Evolutionary conservation across 768 basidiomycete species (phyloP).

Genomic region (Ramaria sp.): DNA sequence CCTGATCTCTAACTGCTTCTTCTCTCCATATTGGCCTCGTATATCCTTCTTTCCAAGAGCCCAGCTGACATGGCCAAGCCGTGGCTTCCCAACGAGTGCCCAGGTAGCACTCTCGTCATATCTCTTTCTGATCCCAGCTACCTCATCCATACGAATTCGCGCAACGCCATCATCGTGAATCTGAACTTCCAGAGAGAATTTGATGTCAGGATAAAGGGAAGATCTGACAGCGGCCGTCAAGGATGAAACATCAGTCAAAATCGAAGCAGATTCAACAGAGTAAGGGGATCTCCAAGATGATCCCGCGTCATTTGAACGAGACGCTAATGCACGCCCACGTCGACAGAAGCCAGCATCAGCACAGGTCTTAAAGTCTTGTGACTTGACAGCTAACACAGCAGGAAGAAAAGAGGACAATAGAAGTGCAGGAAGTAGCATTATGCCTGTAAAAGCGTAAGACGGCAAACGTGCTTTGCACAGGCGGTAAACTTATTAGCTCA

Average conservation of each 20-base stretch:
- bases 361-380: conserved; percentile 89
- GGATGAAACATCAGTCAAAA: conserved; percentile 43
- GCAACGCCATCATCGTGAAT: conserved; percentile 84
- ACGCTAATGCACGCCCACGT: conserved; percentile 75
- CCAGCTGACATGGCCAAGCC: conserved; percentile 54
- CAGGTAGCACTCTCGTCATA: conserved; percentile 91
- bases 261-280: conserved; percentile 49
- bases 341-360: conserved; percentile 92
- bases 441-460: background rate
- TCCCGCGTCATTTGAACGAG: conserved; percentile 49
- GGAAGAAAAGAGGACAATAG: conserved; percentile 25
- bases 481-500: too few species aligned
- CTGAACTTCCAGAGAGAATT: conserved; percentile 72
- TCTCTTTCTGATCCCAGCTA: conserved; percentile 63
- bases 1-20: conserved; percentile 52
- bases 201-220: conserved; percentile 71
- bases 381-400: conserved; percentile 49
- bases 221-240: conserved; percentile 75
- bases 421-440: background rate
- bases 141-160: conserved; percentile 88
- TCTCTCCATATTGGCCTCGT: conserved; percentile 53
- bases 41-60: conserved; percentile 52
- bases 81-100: conserved; percentile 72
- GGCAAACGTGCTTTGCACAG: too few species aligned
- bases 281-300: conserved; percentile 81